Base-by-base conservation (phyloP, 305 asterid genomes). In the Fraxinus ornus region DNA sequence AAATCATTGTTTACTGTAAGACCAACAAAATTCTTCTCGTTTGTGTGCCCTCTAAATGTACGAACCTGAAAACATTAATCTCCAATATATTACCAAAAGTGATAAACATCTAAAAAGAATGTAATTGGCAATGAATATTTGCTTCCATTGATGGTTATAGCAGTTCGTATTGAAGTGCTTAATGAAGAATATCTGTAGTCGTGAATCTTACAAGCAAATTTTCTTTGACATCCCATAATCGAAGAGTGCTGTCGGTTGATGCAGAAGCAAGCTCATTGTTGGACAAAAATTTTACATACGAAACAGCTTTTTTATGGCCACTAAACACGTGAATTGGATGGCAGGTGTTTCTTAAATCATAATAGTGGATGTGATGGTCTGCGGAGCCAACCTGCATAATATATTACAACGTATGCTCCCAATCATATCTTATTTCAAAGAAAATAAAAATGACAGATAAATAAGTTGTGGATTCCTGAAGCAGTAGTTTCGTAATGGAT, bases 11-110 rank as follows among this genome's bases (percentile, higher is more conserved):
- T 93, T 55, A 89, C 94, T 0, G 95, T 71, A 36, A 93, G 94
- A 52, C 98, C 98, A 35, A 93, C 97, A 6, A 93, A 93, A 71
- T 93, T 93, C 87, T 92, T 93, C 88, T 92, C 98, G 30, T 93
- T 93, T 39, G 91, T 88, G 89, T 93, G 98, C 72, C 98, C 98
- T 86, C 82, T 87, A 79, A 87, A 90, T 5, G 92, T 89, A 26
- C 92, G 92, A 19, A 94, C 90, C 98, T 94, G 88, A 74, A 81
- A 85, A 80, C 70, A 60, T 44, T 13, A 26, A 13, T 13, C 68
- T 35, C 57, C 33, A 49, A 52, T 30, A 55, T 66, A 9, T 49
- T 19, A 19, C 35, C n/a, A 19, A 78, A 57, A 44, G 22, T 75
- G 13, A 24, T 15, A 41, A 39, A 30, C 32, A n/a, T 17, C 5